These are phyloP conservation scores for Nephelium lappaceum DNA, from an alignment of 345 rosid genomes.

Conservation along the genomic window DNA sequence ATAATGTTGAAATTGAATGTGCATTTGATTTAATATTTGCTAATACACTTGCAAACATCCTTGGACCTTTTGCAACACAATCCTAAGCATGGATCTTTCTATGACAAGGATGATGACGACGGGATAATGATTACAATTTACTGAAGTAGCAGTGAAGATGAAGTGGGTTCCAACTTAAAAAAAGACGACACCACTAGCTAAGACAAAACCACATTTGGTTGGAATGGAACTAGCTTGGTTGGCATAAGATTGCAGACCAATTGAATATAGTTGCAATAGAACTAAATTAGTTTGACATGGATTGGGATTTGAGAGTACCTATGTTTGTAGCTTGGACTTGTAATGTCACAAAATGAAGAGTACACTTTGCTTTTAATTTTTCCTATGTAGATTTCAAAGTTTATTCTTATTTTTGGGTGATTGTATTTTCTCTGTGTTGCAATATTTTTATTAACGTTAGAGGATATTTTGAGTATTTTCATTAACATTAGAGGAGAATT, in stretches of 20 bases:
- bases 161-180: constrained; percentile 24
- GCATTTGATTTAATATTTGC: no score
- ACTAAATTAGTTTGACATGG: not conserved
- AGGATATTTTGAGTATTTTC: no score
- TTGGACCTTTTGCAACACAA: constrained; percentile 37
- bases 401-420: no score
- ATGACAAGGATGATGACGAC: constrained; percentile 20
- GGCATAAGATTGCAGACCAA: no score
- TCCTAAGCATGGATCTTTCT: not conserved
- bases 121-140: constrained; percentile 18
- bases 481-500: no score
- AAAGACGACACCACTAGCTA: no score
- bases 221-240: not conserved
- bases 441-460: no score
- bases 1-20: no score
- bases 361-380: no score
- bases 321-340: not conserved
- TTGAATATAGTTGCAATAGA: not conserved
- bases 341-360: not conserved
- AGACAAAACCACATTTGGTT: not conserved
- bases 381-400: not conserved
- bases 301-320: not conserved
- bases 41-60: no score
- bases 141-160: constrained; percentile 53
- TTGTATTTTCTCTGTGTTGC: no score